Conservation (phyloP, 208 protist species). For the Acanthamoeba culbertsoni region DNA sequence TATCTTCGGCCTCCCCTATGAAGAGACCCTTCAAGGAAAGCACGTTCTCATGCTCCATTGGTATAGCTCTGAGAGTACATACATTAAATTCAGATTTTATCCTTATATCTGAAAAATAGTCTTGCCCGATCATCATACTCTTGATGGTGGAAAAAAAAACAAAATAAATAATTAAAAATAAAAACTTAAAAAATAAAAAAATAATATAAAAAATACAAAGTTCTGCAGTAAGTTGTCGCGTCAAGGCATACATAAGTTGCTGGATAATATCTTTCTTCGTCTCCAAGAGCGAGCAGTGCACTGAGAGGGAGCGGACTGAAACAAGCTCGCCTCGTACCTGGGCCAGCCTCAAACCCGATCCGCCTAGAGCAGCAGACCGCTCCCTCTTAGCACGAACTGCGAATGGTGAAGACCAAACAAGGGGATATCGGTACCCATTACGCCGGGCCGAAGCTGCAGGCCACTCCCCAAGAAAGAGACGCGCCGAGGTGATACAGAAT, state of each 20-base stretch:
- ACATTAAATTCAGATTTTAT: too few species aligned
- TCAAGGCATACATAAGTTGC: background rate
- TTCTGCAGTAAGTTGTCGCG: background rate
- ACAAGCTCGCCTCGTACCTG: slow-evolving; percentile 12
- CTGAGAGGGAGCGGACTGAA: background rate
- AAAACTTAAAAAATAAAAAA: background rate
- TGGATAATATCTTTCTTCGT: background rate
- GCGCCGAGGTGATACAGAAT: too few species aligned
- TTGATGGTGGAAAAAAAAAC: too few species aligned
- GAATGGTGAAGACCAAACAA: background rate
- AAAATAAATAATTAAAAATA: background rate
- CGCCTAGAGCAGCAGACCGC: background rate
- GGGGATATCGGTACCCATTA: background rate
- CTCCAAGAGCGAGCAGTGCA: background rate
- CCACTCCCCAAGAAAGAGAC: background rate
- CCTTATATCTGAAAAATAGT: too few species aligned
- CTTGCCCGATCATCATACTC: too few species aligned
- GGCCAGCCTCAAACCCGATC: background rate
- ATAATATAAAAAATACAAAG: background rate
- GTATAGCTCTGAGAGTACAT: background rate
- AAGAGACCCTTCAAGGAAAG: background rate
- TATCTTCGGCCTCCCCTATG: background rate
- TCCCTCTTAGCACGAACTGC: background rate
- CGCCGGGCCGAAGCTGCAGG: background rate
- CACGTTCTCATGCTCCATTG: background rate